Percentiles rank a stretch among this genome's conserved stretches.
phyloP scores from a whole-genome alignment of 345 rosid species.

The Durio zibethinus region DNA sequence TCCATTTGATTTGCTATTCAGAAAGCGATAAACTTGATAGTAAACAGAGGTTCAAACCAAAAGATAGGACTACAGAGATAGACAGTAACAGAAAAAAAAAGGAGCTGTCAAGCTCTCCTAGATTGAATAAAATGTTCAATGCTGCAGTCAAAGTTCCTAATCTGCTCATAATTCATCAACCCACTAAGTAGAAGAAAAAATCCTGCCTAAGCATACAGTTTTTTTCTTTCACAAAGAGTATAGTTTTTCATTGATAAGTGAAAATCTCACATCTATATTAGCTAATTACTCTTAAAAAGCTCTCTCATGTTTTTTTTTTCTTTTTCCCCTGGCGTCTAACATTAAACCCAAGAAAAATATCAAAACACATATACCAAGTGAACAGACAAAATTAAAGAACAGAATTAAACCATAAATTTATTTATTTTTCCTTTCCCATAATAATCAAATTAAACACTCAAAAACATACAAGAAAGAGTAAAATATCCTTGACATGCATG shows the following conservation, averaged over 20 bases:
- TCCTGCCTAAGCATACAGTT: background rate
- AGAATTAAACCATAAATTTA: background rate
- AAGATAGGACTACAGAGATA: background rate
- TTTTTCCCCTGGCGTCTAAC: background rate
- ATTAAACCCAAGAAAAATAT: background rate
- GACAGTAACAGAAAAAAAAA: background rate
- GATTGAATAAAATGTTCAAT: background rate
- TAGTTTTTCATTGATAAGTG: background rate
- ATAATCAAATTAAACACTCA: background rate
- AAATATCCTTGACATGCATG: background rate
- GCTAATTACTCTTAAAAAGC: background rate
- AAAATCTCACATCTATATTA: background rate
- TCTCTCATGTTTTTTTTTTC: background rate
- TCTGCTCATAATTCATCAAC: background rate
- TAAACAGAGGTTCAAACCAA: background rate
- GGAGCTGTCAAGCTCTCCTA: background rate
- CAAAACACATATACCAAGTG: background rate
- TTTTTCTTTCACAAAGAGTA: background rate
- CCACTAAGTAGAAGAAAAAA: background rate
- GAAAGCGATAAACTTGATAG: background rate
- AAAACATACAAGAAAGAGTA: background rate
- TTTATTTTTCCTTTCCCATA: background rate
- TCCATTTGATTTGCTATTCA: background rate
- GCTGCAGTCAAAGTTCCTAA: background rate
- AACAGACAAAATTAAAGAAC: background rate